Evolutionary conservation across 768 basidiomycete species (phyloP).

Genomic region (Piloderma croceum): DNA sequence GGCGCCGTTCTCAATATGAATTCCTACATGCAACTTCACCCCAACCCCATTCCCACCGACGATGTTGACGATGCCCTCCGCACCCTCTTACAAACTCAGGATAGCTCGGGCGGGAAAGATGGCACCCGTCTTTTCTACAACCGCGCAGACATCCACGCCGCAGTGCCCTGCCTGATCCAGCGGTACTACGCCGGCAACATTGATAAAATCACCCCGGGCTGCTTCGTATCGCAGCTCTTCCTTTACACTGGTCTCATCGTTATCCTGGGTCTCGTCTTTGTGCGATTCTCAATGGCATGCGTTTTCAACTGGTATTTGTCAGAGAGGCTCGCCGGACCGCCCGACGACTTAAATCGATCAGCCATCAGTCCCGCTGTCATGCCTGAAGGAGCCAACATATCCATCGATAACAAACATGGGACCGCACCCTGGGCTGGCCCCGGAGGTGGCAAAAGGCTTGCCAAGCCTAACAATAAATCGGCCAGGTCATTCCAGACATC

Average conservation of each 20-base stretch:
- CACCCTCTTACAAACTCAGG: conserved; percentile 48
- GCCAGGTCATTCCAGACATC: conserved; percentile 44
- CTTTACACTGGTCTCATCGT: conserved; percentile 88
- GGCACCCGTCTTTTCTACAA: conserved; percentile 85
- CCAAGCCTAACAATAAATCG: conserved; percentile 40
- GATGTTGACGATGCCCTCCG: conserved; percentile 81
- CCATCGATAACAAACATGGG: conserved; percentile 85
- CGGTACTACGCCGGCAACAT: conserved; percentile 93
- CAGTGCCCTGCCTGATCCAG: conserved; percentile 74
- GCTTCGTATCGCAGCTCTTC: conserved; percentile 84
- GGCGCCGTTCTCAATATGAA: conserved; percentile 91
- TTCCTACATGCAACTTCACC: conserved; percentile 76
- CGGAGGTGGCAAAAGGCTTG: conserved; percentile 42
- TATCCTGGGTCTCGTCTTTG: conserved; percentile 84
- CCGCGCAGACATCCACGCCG: conserved; percentile 53
- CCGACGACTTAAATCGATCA: conserved; percentile 69
- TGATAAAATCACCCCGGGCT: conserved; percentile 94
- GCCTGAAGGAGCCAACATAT: conserved; percentile 92
- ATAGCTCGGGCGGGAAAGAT: conserved; percentile 68
- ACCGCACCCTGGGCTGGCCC: conserved; percentile 90
- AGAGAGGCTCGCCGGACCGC: conserved; percentile 70
- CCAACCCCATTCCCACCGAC: conserved; percentile 62
- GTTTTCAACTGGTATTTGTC: conserved; percentile 97
- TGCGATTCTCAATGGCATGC: conserved; percentile 94
- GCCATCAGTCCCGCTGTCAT: conserved; percentile 94